Base-by-base conservation (phyloP, 2,329 filamentous ascomycete genomes). In the Pseudonectria buxi region DNA sequence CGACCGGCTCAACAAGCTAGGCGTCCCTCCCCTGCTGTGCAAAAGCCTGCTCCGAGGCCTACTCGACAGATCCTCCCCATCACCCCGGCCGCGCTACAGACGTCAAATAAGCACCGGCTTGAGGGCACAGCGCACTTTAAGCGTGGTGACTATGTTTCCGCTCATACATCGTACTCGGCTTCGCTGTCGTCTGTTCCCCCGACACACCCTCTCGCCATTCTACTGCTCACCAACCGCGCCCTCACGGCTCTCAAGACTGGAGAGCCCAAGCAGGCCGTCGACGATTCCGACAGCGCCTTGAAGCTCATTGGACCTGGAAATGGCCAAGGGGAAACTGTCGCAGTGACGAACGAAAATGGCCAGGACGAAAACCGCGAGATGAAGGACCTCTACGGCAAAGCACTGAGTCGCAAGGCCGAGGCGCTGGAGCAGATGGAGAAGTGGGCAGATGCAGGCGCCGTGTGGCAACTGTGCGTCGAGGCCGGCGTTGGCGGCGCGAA, bases 351-450 rank as follows among this genome's bases (percentile, higher is more conserved):
- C 14, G 65, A 67, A 6, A 74, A 73, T 36, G 64, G 68, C n/a
- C 64, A 64, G 27, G 73, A 79, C 24, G 72, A 81, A 37, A 67
- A 68, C 14, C 92, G 94, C 47, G 83, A 90, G 31, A 94, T 98
- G 86, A 83, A 78, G 44, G 89, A 95, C 13, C 85, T 95, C 43
- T 96, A 84, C 55, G 89, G 87, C 35, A 98, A 96, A 61, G 90
- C 90, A 0, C 67, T 96, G 22, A 90, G 86, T 64, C 83, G 92
- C 35, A 96, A 96, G 66, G 92, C 92, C 1, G 92, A 98, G 63
- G 92, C 88, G 2, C 71, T 96, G 7, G 92, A 98, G 60, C 84
- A 95, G 55, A 83, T 98, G 71, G 92, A 98, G 64, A 86, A 83
- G 56, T 98, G 90, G 90, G 64, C 67, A 3, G 90, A 96, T 33